A percentile compares a stretch with the other conserved stretches of the same genome.
These are phyloP conservation scores for Fusarium protoensiforme DNA, from an alignment of 2,329 filamentous ascomycete species.

Conservation along the genomic window DNA sequence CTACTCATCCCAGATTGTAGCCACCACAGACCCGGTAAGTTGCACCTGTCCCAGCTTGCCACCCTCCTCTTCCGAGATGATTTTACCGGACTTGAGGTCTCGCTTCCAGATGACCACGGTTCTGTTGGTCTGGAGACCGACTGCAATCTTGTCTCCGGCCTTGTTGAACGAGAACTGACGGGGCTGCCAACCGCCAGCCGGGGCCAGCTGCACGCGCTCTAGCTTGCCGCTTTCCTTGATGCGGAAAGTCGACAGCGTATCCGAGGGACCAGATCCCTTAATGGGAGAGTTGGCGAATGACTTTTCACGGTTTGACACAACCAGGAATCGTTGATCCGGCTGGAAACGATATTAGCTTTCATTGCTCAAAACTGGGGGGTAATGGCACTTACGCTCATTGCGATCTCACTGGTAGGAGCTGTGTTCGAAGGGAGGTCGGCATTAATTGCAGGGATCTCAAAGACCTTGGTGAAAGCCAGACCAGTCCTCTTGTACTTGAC, in stretches of 20 bases:
- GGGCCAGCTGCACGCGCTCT: slow-evolving; percentile 30
- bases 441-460: slow-evolving; percentile 34
- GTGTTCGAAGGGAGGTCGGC: slow-evolving; percentile 25
- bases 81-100: slow-evolving; percentile 34
- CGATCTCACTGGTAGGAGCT: slow-evolving; percentile 39
- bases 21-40: slow-evolving; percentile 26
- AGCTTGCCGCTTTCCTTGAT: slow-evolving; percentile 34
- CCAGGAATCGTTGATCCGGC: slow-evolving; percentile 36
- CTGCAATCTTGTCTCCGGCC: slow-evolving; percentile 37
- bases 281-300: slow-evolving; percentile 35
- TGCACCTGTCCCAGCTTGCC: slow-evolving; percentile 36
- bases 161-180: slow-evolving; percentile 42
- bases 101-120: slow-evolving; percentile 40
- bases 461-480: slow-evolving; percentile 34
- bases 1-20: slow-evolving; percentile 39
- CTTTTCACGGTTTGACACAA: slow-evolving; percentile 38
- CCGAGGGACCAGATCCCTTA: slow-evolving; percentile 24
- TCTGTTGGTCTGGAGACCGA: slow-evolving; percentile 38
- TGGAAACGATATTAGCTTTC: neutral
- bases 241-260: slow-evolving; percentile 35
- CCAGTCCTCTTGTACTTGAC: slow-evolving; percentile 29
- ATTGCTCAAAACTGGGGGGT: fast-evolving
- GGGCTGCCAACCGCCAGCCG: slow-evolving; percentile 34
- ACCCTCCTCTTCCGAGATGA: slow-evolving; percentile 30
- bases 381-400: slow-evolving; percentile 32